Percentiles rank a stretch among this genome's conserved stretches.
Evolutionary conservation across 768 basidiomycete genomes (phyloP).

Genomic region (Pholiota molesta): DNA sequence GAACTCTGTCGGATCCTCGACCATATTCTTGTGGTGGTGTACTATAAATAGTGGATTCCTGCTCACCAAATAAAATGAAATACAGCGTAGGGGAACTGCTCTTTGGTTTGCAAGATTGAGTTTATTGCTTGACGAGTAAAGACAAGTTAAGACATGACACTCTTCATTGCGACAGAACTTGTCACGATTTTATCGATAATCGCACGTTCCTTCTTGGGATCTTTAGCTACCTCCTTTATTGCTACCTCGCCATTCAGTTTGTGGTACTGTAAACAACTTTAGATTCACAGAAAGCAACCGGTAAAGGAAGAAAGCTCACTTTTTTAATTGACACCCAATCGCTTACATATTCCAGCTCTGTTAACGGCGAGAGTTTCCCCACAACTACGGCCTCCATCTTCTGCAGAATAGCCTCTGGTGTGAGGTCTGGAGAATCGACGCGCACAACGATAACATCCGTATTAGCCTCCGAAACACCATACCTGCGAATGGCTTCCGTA

Average conservation of each 20-base stretch:
- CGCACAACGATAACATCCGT: slow-evolving; percentile 73
- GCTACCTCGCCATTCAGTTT: slow-evolving; percentile 63
- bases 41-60: not conserved
- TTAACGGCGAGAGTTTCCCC: slow-evolving; percentile 56
- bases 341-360: slow-evolving; percentile 46
- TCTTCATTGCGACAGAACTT: slow-evolving; percentile 85
- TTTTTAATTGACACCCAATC: slow-evolving; percentile 80
- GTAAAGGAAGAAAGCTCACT: slow-evolving; percentile 43
- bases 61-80: not conserved
- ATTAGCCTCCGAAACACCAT: slow-evolving; percentile 75
- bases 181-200: slow-evolving; percentile 68
- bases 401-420: slow-evolving; percentile 42
- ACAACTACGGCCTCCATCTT: slow-evolving; percentile 60
- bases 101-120: not conserved
- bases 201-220: slow-evolving; percentile 36
- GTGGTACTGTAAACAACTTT: slow-evolving; percentile 49
- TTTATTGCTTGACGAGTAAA: not conserved
- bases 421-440: slow-evolving; percentile 45
- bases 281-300: not conserved
- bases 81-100: not conserved
- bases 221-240: slow-evolving; percentile 35
- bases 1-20: not conserved
- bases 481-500: slow-evolving; percentile 82
- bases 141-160: slow-evolving; percentile 45
- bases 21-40: too few species aligned